Percentiles rank a stretch among this genome's conserved stretches.
Evolutionary conservation across 2,329 filamentous ascomycete species (phyloP).

Genomic region (Scedosporium minutisporum): DNA sequence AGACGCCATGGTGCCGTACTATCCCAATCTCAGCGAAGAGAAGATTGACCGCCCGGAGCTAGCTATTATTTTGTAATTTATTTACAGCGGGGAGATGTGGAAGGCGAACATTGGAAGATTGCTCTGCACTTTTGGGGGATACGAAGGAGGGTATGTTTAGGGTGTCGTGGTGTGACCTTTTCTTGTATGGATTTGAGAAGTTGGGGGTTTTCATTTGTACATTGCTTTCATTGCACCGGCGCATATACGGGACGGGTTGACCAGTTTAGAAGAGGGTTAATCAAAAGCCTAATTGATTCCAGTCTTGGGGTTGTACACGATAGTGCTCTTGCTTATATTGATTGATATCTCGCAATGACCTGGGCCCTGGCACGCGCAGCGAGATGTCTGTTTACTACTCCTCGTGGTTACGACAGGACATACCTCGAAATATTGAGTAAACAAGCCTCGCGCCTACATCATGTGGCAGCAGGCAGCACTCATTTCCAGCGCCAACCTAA

Average conservation of each 20-base stretch:
- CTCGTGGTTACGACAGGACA: no score
- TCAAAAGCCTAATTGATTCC: not conserved
- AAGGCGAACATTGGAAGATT: not conserved
- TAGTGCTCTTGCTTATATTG: no score
- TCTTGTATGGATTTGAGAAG: not conserved
- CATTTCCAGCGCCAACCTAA: no score
- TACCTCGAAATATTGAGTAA: no score
- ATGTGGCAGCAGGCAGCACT: no score
- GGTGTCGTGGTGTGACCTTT: not conserved
- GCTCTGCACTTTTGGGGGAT: not conserved
- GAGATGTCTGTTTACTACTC: no score
- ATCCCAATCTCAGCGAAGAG: constrained; percentile 77
- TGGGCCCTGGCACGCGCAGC: no score
- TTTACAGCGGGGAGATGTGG: not conserved
- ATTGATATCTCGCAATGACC: no score
- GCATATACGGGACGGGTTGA: not conserved
- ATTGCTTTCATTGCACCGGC: not conserved
- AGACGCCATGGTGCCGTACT: constrained; percentile 94
- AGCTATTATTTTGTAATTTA: constrained; percentile 63
- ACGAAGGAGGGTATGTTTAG: not conserved
- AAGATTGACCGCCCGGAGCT: constrained; percentile 70
- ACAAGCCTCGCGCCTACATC: no score
- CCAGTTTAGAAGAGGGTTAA: not conserved
- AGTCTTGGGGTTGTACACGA: not conserved
- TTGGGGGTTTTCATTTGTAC: not conserved